Evolutionary conservation across 129 eudicot genomes (phyloP).

Genomic region (Tagetes erecta): DNA sequence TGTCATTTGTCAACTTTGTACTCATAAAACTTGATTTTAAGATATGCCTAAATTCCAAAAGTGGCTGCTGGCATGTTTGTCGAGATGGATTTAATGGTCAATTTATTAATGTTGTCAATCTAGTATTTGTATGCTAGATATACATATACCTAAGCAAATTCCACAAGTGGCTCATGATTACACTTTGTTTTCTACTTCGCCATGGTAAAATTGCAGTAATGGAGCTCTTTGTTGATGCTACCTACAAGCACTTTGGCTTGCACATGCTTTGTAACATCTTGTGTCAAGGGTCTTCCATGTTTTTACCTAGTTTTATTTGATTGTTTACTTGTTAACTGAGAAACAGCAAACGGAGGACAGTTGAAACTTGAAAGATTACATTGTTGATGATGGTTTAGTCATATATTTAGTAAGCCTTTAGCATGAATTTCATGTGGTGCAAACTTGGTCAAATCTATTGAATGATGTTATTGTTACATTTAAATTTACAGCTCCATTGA

Average conservation of each 20-base stretch:
- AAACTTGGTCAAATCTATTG: constrained; percentile 3
- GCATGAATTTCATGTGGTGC: constrained; percentile 7
- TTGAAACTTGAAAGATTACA: not conserved
- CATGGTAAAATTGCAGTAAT: not conserved
- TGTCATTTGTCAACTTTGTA: not conserved
- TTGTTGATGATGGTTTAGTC: not conserved
- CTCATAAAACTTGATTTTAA: not conserved
- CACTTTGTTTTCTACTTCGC: not conserved
- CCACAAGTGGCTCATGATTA: not conserved
- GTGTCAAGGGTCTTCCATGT: not conserved
- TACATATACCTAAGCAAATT: not conserved
- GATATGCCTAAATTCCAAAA: not conserved
- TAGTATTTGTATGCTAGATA: not conserved
- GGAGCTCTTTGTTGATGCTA: constrained; percentile 2
- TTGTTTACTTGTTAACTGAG: not conserved
- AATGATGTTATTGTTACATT: constrained; percentile 27
- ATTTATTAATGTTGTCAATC: not conserved
- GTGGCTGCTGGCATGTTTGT: not conserved
- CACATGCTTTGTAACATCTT: not conserved
- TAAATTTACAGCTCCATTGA: constrained; percentile 65
- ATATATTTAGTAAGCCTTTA: not conserved
- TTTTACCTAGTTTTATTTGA: not conserved
- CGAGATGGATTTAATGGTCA: not conserved
- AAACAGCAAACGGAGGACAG: not conserved
- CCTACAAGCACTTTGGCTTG: constrained; percentile 6